These are phyloP conservation scores for Botrytis pseudocinerea DNA, from an alignment of 2,329 filamentous ascomycete species.

Conservation along the genomic window DNA sequence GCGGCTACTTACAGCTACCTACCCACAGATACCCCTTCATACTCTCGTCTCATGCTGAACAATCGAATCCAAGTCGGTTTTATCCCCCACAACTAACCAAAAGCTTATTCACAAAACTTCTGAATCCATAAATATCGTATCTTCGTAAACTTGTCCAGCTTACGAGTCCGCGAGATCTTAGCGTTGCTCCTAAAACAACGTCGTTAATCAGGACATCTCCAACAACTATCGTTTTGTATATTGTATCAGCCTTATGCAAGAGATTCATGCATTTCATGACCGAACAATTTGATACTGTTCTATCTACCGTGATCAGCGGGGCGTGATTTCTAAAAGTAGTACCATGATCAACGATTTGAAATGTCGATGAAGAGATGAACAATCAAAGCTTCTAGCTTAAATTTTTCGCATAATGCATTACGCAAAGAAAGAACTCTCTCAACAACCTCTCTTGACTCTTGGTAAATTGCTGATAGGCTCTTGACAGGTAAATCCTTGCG, in stretches of 20 bases:
- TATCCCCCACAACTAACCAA: background rate
- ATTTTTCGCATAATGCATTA: slow-evolving; percentile 17
- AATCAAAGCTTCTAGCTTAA: background rate
- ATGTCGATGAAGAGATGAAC: slow-evolving; percentile 20
- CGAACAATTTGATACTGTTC: background rate
- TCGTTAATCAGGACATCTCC: slow-evolving; percentile 7
- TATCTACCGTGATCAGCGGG: background rate
- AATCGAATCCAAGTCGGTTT: slow-evolving; percentile 5
- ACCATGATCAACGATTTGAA: slow-evolving; percentile 1
- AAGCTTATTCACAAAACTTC: background rate
- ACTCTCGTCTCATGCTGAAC: slow-evolving; percentile 11
- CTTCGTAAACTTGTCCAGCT: slow-evolving; percentile 6
- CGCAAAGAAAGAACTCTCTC: background rate
- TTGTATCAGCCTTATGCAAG: slow-evolving; percentile 20
- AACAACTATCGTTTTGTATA: slow-evolving; percentile 21
- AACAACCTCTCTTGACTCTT: background rate
- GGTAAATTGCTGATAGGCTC: background rate
- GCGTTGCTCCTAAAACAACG: background rate
- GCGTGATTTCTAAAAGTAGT: slow-evolving; percentile 10
- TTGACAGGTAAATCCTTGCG: slow-evolving; percentile 16
- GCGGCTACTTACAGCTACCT: slow-evolving; percentile 4
- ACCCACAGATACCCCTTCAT: slow-evolving; percentile 21
- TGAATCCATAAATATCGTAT: slow-evolving; percentile 3
- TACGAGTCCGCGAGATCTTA: background rate
- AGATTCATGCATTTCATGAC: slow-evolving; percentile 20